phyloP scores from a whole-genome alignment of 2,329 filamentous ascomycete genomes.

The Epichloe brachyelytri region DNA sequence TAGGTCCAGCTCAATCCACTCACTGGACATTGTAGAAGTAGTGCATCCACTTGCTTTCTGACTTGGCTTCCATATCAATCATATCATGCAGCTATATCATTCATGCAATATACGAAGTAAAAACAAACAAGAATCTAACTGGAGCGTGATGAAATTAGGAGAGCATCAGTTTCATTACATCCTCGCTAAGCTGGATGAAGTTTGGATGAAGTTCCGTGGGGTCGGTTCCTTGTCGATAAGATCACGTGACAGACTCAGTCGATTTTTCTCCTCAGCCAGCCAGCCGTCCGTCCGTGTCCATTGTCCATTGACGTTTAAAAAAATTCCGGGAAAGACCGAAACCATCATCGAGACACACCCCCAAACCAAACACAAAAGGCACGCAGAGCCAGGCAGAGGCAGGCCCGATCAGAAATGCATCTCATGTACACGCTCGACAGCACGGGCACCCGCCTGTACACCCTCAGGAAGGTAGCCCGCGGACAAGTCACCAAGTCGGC shows the following conservation, averaged over 20 bases:
- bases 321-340: too few species aligned
- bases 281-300: too few species aligned
- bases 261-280: too few species aligned
- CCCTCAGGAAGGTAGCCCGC: conserved; percentile 76
- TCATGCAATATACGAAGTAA: too few species aligned
- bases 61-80: neutral
- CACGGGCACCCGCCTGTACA: conserved; percentile 82
- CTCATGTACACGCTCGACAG: conserved; percentile 73
- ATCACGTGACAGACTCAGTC: conserved; percentile 10
- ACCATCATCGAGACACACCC: neutral
- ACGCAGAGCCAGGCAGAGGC: too few species aligned
- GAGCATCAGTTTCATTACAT: too few species aligned
- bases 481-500: conserved; percentile 89
- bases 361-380: too few species aligned
- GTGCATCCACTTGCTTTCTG: neutral
- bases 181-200: too few species aligned
- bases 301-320: too few species aligned
- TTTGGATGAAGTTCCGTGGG: too few species aligned
- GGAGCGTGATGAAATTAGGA: too few species aligned
- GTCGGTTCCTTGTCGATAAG: conserved; percentile 4
- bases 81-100: neutral
- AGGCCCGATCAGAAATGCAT: conserved; percentile 32
- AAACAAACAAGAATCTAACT: too few species aligned
- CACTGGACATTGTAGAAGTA: conserved; percentile 1
- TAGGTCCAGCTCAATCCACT: neutral